phyloP scores from a whole-genome alignment of 805 yeast genomes.

The Kurtzmaniella cleridarum region DNA sequence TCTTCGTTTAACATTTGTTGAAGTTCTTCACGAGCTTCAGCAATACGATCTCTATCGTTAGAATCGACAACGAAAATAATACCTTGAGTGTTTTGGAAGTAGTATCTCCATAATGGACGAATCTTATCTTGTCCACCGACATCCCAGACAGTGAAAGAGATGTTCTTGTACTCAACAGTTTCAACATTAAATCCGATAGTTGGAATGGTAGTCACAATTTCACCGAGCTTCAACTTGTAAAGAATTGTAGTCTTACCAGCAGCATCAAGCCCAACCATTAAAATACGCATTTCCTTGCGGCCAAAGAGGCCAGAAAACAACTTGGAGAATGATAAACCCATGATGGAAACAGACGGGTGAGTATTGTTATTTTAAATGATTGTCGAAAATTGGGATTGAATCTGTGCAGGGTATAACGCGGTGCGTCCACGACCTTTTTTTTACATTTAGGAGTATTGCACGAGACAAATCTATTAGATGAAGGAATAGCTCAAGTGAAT shows the following conservation, averaged over 20 bases:
- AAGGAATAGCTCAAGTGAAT: no score
- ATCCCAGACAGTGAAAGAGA: slow-evolving; percentile 40
- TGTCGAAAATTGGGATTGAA: no score
- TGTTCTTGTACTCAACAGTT: slow-evolving; percentile 39
- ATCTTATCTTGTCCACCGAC: slow-evolving; percentile 42
- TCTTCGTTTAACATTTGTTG: slow-evolving; percentile 41
- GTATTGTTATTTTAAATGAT: no score
- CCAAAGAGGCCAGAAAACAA: slow-evolving; percentile 37
- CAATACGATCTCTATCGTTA: slow-evolving; percentile 39
- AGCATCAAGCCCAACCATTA: slow-evolving; percentile 41
- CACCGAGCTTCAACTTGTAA: slow-evolving; percentile 39
- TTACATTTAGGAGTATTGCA: no score
- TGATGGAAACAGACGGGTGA: slow-evolving; percentile 5
- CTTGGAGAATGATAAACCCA: slow-evolving; percentile 38
- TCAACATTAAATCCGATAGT: slow-evolving; percentile 41
- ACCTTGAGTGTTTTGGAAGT: slow-evolving; percentile 40
- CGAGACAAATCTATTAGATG: no score
- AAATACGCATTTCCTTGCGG: slow-evolving; percentile 39
- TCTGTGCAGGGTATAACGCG: no score
- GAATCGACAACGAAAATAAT: slow-evolving; percentile 39
- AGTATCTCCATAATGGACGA: slow-evolving; percentile 41
- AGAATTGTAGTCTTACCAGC: slow-evolving; percentile 40
- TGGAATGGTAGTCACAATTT: slow-evolving; percentile 39
- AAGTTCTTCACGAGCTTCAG: slow-evolving; percentile 39
- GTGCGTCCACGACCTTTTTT: no score